These are phyloP conservation scores for Acanthamoeba castellanii DNA, from an alignment of 208 protist genomes.

Conservation along the genomic window DNA sequence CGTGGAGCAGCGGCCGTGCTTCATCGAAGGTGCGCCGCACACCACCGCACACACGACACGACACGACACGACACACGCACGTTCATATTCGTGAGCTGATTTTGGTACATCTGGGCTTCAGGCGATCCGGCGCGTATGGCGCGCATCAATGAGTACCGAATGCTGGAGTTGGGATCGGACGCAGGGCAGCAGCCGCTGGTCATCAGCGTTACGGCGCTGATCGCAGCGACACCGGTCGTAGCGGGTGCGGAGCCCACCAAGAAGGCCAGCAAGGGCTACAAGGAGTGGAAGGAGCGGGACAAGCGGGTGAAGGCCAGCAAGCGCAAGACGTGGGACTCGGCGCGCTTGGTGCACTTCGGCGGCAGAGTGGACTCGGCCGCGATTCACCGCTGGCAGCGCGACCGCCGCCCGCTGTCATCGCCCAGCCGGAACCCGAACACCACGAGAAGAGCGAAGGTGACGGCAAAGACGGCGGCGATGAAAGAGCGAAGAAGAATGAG, in stretches of 20 bases:
- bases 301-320: not conserved
- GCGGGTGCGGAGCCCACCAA: not conserved
- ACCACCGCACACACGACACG: no score
- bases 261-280: not conserved
- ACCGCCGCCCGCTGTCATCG: no score
- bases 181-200: no score
- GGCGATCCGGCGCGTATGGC: not conserved
- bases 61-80: no score
- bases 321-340: not conserved
- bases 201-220: no score
- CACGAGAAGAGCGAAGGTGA: no score
- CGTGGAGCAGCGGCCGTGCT: not conserved
- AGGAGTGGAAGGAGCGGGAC: not conserved
- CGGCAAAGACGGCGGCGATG: not conserved
- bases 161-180: not conserved
- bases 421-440: no score
- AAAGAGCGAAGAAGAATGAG: not conserved
- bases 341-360: not conserved
- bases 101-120: not conserved
- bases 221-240: no score
- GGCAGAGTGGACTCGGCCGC: not conserved
- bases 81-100: no score
- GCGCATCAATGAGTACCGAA: not conserved
- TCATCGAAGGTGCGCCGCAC: not conserved
- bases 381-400: no score